phyloP scores from a whole-genome alignment of 2,329 filamentous ascomycete species.

The Aspergillus niger region DNA sequence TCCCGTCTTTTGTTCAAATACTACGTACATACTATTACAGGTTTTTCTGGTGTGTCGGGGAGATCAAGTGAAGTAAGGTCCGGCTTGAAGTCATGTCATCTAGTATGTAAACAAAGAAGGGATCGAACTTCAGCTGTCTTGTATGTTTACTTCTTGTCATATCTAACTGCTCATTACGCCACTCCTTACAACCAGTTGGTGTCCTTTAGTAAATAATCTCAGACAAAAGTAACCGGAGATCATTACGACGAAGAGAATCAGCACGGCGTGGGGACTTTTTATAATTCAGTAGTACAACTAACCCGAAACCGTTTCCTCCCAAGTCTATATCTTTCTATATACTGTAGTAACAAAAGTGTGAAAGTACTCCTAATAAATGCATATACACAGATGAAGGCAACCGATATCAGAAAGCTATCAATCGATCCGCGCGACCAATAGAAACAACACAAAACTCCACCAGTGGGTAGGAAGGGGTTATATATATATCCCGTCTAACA shows the following conservation, averaged over 20 bases:
- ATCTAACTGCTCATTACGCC: background rate
- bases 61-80: no score
- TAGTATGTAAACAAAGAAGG: no score
- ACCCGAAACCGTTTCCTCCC: background rate
- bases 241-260: background rate
- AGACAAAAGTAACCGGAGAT: background rate
- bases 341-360: background rate
- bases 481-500: background rate
- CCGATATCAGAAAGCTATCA: background rate
- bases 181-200: no score
- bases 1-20: slow-evolving; percentile 7
- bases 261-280: no score
- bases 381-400: background rate
- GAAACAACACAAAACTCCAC: background rate
- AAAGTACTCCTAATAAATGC: background rate
- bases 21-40: slow-evolving; percentile 12
- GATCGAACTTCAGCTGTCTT: no score
- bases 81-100: no score
- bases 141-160: no score
- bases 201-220: no score
- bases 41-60: no score
- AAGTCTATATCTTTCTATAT: background rate
- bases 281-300: background rate
- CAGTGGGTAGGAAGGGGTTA: background rate
- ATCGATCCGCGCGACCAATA: background rate